A percentile compares a stretch with the other conserved stretches of the same genome.
Evolutionary conservation across 2,329 filamentous ascomycete genomes (phyloP).

Genomic region (Thielaviopsis cerberus): DNA sequence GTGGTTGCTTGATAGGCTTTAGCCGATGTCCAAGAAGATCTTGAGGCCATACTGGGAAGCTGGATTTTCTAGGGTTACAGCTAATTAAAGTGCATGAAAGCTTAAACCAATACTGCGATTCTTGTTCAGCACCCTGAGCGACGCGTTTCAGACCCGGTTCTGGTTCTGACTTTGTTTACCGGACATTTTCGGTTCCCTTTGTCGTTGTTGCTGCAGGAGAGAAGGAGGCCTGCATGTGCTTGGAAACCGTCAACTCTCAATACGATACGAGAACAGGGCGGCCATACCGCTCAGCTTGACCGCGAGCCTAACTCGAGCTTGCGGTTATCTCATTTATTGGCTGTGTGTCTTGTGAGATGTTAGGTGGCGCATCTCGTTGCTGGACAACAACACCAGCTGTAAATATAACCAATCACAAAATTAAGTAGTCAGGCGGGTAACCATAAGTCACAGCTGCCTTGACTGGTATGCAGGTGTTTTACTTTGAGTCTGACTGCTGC

Average conservation of each 20-base stretch:
- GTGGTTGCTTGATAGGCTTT: not conserved
- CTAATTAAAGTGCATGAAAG: not conserved
- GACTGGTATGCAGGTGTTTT: not conserved
- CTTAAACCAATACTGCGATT: not conserved
- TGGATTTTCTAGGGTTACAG: not conserved
- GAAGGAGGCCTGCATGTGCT: not conserved
- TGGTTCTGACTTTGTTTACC: too few species aligned
- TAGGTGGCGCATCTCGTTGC: not conserved
- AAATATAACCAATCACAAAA: not conserved
- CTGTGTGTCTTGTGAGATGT: not conserved
- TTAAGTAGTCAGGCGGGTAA: not conserved
- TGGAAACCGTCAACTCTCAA: not conserved
- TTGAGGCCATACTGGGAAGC: not conserved
- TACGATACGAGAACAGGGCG: not conserved
- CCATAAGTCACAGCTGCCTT: not conserved
- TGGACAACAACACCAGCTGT: not conserved
- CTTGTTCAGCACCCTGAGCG: not conserved
- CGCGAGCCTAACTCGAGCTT: not conserved
- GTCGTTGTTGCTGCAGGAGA: not conserved
- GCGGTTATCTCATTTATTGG: not conserved
- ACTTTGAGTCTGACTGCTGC: not conserved
- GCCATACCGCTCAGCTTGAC: not conserved
- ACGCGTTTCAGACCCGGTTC: not conserved
- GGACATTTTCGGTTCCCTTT: too few species aligned
- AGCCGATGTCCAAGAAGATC: not conserved